These are phyloP conservation scores for Przewalskia tangutica DNA, from an alignment of 257 asterid species.

Conservation along the genomic window DNA sequence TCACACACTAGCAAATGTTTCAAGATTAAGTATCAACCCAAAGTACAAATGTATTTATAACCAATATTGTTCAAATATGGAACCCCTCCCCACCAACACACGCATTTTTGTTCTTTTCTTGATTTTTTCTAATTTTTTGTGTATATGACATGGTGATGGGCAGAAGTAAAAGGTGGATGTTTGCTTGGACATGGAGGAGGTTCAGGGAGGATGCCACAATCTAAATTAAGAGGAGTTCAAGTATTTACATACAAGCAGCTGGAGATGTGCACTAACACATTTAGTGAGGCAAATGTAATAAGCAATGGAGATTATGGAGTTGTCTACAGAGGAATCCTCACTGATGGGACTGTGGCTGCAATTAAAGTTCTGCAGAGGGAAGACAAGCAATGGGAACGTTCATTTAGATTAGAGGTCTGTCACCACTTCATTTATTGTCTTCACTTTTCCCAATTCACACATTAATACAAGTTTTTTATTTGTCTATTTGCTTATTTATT, in stretches of 20 bases:
- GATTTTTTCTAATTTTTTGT: background rate
- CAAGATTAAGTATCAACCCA: background rate
- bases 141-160: background rate
- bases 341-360: constrained; percentile 57
- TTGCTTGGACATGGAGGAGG: constrained; percentile 38
- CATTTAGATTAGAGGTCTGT: constrained; percentile 66
- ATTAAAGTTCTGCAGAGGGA: constrained; percentile 49
- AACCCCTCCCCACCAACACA: background rate
- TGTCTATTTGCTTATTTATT: background rate
- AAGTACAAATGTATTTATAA: background rate
- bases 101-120: background rate
- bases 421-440: constrained; percentile 16
- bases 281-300: constrained; percentile 38
- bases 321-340: constrained; percentile 47
- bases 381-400: constrained; percentile 65
- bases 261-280: constrained; percentile 53
- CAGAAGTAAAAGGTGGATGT: constrained; percentile 42
- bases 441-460: background rate
- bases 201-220: constrained; percentile 13
- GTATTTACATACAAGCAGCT: constrained; percentile 54
- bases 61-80: too few species aligned
- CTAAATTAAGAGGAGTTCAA: constrained; percentile 42
- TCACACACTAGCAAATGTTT: background rate
- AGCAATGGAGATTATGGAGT: constrained; percentile 37
- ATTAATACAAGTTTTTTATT: background rate